phyloP scores from a whole-genome alignment of 75 land plant genomes.

The Cupressus sempervirens region DNA sequence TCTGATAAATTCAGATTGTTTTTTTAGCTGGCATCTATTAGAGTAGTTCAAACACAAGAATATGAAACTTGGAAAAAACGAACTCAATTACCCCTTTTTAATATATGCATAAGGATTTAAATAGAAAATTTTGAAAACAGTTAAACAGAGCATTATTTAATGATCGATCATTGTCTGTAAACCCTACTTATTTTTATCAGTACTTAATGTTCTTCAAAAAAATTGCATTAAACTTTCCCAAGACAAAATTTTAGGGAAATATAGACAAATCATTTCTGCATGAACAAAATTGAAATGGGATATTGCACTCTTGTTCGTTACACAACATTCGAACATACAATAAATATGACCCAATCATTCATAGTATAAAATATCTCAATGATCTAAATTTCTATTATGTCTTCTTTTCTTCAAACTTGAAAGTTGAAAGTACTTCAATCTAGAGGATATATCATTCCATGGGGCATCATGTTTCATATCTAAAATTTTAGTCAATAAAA shows the following conservation, averaged over 20 bases:
- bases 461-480: background rate
- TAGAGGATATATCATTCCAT: background rate
- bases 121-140: background rate
- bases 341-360: background rate
- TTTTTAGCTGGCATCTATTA: background rate
- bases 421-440: background rate
- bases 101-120: background rate
- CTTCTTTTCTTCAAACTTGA: background rate
- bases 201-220: background rate
- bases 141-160: background rate
- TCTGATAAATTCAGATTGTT: too few relatives aligned
- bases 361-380: background rate
- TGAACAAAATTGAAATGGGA: background rate
- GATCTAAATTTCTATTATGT: background rate
- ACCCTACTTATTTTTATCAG: background rate
- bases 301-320: background rate
- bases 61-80: background rate
- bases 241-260: background rate
- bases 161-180: background rate
- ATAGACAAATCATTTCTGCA: background rate
- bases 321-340: too few relatives aligned
- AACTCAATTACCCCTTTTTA: background rate
- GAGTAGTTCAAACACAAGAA: background rate
- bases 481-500: too few relatives aligned
- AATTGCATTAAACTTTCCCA: background rate